A percentile compares a stretch with the other conserved stretches of the same genome.
Evolutionary conservation across 768 basidiomycete species (phyloP).

Genomic region (Coprinellus micaceus): DNA sequence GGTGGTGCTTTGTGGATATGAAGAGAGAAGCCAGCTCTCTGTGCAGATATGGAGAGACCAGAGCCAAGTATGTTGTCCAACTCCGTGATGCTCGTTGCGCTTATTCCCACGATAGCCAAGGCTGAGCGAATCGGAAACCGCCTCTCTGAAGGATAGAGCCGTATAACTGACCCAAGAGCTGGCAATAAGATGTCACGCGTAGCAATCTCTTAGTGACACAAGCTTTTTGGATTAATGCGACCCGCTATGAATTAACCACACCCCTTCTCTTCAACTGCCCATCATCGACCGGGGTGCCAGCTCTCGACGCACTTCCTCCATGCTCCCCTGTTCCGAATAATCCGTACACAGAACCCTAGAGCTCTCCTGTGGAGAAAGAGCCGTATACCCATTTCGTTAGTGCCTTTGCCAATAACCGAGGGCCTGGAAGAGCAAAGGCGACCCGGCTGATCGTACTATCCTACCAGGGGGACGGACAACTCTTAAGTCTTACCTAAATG

Average conservation of each 20-base stretch:
- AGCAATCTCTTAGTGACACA: not conserved
- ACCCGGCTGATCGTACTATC: too few relatives aligned
- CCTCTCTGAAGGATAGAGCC: not conserved
- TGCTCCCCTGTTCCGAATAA: not conserved
- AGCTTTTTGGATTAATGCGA: not conserved
- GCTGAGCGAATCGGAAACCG: not conserved
- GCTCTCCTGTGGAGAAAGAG: not conserved
- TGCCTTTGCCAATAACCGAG: not conserved
- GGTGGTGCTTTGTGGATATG: not conserved
- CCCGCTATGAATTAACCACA: not conserved
- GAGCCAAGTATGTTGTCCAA: not conserved
- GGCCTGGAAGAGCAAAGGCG: too few relatives aligned
- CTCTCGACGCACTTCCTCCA: not conserved
- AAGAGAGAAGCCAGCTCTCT: not conserved
- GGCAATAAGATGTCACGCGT: not conserved
- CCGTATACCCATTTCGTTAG: not conserved
- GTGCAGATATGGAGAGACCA: not conserved
- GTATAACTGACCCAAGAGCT: not conserved
- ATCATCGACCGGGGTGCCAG: not conserved
- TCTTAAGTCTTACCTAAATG: not conserved
- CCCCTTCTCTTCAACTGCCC: not conserved
- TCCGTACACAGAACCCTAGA: not conserved
- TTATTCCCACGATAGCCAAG: constrained; percentile 4
- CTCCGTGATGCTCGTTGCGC: not conserved
- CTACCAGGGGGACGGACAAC: not conserved